These are phyloP conservation scores for Lichtheimia corymbifera DNA, from an alignment of 371 early-diverging fungal species.

Conservation along the genomic window DNA sequence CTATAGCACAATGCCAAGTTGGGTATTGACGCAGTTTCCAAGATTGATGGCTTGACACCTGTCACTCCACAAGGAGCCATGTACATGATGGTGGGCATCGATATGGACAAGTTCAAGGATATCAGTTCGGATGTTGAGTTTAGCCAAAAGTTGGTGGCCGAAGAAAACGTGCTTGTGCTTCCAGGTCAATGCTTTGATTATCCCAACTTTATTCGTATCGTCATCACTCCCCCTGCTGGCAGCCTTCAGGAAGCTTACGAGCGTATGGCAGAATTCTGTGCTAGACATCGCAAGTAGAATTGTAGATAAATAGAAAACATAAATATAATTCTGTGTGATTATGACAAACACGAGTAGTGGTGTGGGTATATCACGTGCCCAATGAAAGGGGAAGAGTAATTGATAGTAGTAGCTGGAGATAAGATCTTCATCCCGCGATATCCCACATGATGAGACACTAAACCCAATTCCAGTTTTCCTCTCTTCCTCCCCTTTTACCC, in stretches of 20 bases:
- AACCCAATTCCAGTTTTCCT: neutral
- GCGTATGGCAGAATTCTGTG: constrained; percentile 82
- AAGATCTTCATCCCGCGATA: no score
- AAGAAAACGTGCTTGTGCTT: constrained; percentile 84
- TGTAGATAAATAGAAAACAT: no score
- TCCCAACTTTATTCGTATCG: constrained; percentile 81
- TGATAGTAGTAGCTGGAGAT: no score
- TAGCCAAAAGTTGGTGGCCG: constrained; percentile 77
- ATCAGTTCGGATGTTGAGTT: constrained; percentile 81
- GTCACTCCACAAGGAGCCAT: constrained; percentile 91
- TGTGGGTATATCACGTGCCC: no score
- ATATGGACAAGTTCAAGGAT: constrained; percentile 71
- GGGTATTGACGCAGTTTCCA: constrained; percentile 58
- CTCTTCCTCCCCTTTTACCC: neutral
- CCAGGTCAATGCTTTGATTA: constrained; percentile 87
- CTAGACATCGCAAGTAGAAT: constrained; percentile 57
- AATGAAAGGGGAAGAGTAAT: no score
- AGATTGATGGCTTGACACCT: constrained; percentile 75
- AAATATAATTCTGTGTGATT: no score
- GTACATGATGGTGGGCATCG: constrained; percentile 90
- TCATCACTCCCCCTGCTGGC: constrained; percentile 78
- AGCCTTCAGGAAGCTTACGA: constrained; percentile 72
- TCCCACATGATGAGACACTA: no score
- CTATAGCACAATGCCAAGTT: constrained; percentile 67
- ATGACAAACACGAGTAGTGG: no score